A percentile compares a stretch with the other conserved stretches of the same genome.
Conservation (phyloP, 2,329 filamentous ascomycete genomes). For the Neonectria ditissima region DNA sequence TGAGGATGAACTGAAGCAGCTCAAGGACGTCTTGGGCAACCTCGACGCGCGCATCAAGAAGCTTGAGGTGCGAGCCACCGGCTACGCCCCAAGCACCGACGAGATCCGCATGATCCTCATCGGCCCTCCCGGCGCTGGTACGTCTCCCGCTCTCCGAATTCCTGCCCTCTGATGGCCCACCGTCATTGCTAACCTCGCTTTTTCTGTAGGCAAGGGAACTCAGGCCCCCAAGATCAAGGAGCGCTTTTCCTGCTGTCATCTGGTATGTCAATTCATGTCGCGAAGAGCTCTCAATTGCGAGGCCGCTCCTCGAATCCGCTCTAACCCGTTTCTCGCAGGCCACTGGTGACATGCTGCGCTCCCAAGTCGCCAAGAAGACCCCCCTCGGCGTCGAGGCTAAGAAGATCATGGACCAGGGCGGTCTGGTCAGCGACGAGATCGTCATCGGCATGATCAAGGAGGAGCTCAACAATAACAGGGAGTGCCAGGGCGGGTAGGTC, state of each 20-base stretch:
- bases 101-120: constrained; percentile 97
- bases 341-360: constrained; percentile 98
- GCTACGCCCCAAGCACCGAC: constrained; percentile 64
- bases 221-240: constrained; percentile 99
- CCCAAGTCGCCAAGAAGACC: constrained; percentile 98
- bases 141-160: constrained; percentile 46
- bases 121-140: constrained; percentile 96
- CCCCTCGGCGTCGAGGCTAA: constrained; percentile 94
- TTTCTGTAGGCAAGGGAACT: constrained; percentile 88
- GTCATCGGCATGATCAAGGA: constrained; percentile 99
- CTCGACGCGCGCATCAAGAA: constrained; percentile 89
- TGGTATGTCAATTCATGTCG: constrained; percentile 70
- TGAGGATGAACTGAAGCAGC: constrained; percentile 84
- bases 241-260: constrained; percentile 95
- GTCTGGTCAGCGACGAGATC: constrained; percentile 97
- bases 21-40: constrained; percentile 85
- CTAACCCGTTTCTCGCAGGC: constrained; percentile 67
- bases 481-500: constrained; percentile 93
- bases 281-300: constrained; percentile 6
- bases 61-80: constrained; percentile 80
- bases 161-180: constrained; percentile 19
- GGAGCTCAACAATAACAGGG: constrained; percentile 91
- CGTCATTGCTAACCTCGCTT: constrained; percentile 32
- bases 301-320: constrained; percentile 28
- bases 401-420: constrained; percentile 99